Percentiles rank a stretch among this genome's conserved stretches.
These are phyloP conservation scores for Setaria viridis DNA, from an alignment of 202 grass and related monocot genomes.

Conservation along the genomic window DNA sequence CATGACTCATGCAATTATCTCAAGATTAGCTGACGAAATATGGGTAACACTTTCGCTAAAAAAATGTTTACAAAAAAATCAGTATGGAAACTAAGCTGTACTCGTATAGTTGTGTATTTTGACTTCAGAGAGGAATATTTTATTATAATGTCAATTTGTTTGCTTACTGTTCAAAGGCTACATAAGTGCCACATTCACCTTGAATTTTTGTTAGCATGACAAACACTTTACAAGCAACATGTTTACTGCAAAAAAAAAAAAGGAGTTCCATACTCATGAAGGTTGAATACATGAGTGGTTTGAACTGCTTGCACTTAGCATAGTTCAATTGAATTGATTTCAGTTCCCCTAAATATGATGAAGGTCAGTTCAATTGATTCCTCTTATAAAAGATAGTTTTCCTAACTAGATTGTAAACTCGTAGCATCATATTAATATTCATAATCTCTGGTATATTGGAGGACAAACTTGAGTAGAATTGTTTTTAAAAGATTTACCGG, in stretches of 20 bases:
- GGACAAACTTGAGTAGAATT: neutral
- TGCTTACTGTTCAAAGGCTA: neutral
- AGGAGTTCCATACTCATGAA: neutral
- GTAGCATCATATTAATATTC: neutral
- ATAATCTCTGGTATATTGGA: neutral
- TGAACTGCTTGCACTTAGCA: neutral
- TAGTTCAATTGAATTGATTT: neutral
- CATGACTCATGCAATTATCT: neutral
- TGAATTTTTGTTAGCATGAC: neutral
- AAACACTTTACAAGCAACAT: neutral
- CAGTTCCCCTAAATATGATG: neutral
- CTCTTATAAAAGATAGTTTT: neutral
- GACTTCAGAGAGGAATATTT: neutral
- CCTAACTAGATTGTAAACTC: neutral
- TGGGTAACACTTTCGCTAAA: neutral
- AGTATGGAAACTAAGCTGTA: neutral
- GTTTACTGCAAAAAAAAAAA: neutral
- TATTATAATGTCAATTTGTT: neutral
- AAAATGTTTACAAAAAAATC: neutral
- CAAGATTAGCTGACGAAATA: neutral
- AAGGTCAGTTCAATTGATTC: neutral
- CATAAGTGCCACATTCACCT: neutral
- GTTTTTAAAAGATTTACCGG: neutral
- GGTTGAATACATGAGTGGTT: neutral
- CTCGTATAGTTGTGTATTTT: neutral